Evolutionary conservation across 2,329 filamentous ascomycete genomes (phyloP), one percentile per base, ranked within the genome.

Genomic region (Epicoccum nigrum): DNA sequence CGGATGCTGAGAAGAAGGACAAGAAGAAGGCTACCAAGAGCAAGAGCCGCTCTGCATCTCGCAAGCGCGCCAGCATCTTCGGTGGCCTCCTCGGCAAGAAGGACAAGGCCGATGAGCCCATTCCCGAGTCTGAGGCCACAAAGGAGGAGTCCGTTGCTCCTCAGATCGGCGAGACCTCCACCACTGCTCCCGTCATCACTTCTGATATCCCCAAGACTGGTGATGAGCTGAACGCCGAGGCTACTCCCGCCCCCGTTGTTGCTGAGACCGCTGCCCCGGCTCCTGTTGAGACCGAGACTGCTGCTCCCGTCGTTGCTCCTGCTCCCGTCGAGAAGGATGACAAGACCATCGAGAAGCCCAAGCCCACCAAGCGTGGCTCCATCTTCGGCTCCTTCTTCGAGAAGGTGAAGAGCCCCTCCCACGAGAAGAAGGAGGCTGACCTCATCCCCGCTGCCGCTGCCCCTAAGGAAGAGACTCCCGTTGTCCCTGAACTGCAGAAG

Each of bases 311-410:
- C 12, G 54, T 51, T 41, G 49, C 51, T 17, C 48, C 56, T n/a
- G 38, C 55, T 21, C 33, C 55, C 21, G 55, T 54, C 17, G 69
- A 71, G 51, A 66, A 65, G 53, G 76, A 78, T 40, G 65, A 60
- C 17, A 63, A 68, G 58, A 65, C 67, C 58, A 76, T 73, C 34
- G 67, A 70, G 55, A 73, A 73, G 64, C 72, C 81, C 63, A 92
- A 90, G 85, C 74, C 74, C 39, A 81, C 84, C 76, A 96, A 95
- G 89, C 89, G 91, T 75, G 86, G 86, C 76, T 94, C 90, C 61
- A 87, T 92, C 68, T 95, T 95, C 76, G 85, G 85, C 65, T 86
- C 85, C 68, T 86, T 90, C 71, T 83, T 82, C 76, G 88, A 90
- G 63, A 76, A 76, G 70, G 68, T 80, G 49, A 77, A 76, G 70